Evolutionary conservation across 2,329 filamentous ascomycete species (phyloP), one percentile per base, ranked within the genome.

Genomic region (Plenodomus biglobosus): DNA sequence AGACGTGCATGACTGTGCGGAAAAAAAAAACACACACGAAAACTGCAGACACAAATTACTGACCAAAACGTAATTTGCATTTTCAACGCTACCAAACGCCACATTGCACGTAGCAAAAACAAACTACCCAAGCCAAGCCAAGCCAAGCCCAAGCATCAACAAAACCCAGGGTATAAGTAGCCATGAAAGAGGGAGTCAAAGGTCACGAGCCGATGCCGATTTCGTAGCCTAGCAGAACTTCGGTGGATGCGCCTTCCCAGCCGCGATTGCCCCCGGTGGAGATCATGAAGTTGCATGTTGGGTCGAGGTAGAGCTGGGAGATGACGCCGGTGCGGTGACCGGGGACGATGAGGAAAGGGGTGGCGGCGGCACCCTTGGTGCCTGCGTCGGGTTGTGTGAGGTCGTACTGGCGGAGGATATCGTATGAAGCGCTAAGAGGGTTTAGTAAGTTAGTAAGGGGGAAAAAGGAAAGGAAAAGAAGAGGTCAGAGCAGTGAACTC

Each of bases 261-360:
- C 94, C 94, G 53, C 94, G 78, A 53, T 94, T 97, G 0, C 94
- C 94, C 3, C 90, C 92, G 0, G 90, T 89, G 1, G 89, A 92
- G 27, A 99, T 82, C 87, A 99, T 92, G 67, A 92, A 97, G 16
- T 85, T 81, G 68, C 90, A 92, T 0, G 90, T 88, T 3, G 88
- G 88, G 69, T 99, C 94, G 39, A 96, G 79, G 64, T 92, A 94
- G 8, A 97, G 75, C 51, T 87, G 85, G 0, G 87, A 90, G 36
- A 96, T 92, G 36, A 95, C 90, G 38, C 92, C 92, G 0, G 92
- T 92, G 15, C 90, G 78, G 65, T 87, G 94, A 0, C 94, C 94
- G 0, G 94, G 94, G 19, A 99, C 86, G 58, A 99, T 96, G n/a
- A 96, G 80, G 71, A 97, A 99, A 0, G 94, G 94, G 0, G 95